Evolutionary conservation across 495 filamentous ascomycete species (phyloP).

Genomic region (Aspergillus olivimuriae): DNA sequence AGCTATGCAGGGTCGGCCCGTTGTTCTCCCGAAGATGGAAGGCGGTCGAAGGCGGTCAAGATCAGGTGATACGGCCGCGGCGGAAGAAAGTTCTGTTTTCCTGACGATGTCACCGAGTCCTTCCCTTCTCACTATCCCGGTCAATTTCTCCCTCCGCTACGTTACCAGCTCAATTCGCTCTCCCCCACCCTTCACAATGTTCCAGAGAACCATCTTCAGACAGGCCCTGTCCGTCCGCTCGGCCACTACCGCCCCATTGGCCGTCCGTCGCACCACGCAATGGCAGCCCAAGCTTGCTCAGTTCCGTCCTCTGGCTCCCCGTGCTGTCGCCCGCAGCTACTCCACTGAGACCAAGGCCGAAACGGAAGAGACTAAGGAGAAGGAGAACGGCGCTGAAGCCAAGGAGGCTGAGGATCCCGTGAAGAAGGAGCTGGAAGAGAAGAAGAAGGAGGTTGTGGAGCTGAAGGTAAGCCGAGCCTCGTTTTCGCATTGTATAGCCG

Average conservation of each 20-base stretch:
- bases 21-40: not conserved
- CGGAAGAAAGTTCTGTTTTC: slow-evolving; percentile 17
- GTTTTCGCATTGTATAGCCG: not conserved
- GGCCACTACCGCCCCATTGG: slow-evolving; percentile 24
- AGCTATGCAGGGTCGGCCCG: too few relatives aligned
- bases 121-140: slow-evolving; percentile 1
- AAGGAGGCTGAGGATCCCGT: slow-evolving; percentile 40
- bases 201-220: slow-evolving; percentile 40
- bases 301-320: slow-evolving; percentile 25
- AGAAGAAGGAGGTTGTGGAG: slow-evolving; percentile 75
- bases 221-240: slow-evolving; percentile 32
- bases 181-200: slow-evolving; percentile 32
- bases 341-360: slow-evolving; percentile 38
- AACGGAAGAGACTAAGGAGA: slow-evolving; percentile 25
- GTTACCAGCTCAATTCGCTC: slow-evolving; percentile 5
- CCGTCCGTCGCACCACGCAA: slow-evolving; percentile 34
- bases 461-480: slow-evolving; percentile 86
- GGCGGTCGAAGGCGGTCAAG: too few relatives aligned
- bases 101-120: slow-evolving; percentile 1
- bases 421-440: slow-evolving; percentile 68
- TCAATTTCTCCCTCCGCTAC: slow-evolving; percentile 1
- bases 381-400: slow-evolving; percentile 27
- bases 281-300: slow-evolving; percentile 29
- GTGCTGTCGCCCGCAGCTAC: slow-evolving; percentile 28
- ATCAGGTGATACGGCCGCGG: slow-evolving; percentile 14